phyloP scores from a whole-genome alignment of 257 asterid species.

The Ophiorrhiza pumila region DNA sequence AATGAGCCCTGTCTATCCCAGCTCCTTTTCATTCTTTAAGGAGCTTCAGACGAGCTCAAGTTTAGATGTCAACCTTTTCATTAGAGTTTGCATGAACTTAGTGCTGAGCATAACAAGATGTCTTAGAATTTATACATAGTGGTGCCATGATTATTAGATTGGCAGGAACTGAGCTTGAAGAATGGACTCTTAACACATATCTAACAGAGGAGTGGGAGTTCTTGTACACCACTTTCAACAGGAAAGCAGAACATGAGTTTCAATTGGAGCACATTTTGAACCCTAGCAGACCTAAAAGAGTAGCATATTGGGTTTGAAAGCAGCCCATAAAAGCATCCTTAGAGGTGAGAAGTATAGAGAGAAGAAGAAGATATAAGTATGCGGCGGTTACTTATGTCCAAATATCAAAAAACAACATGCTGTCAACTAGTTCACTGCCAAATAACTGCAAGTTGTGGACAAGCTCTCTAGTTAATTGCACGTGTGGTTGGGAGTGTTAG shows the following conservation, averaged over 20 bases:
- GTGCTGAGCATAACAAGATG: too few species aligned
- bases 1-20: not conserved
- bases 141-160: too few species aligned
- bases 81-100: not conserved
- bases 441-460: too few species aligned
- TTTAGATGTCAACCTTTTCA: not conserved
- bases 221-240: not conserved
- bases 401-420: too few species aligned
- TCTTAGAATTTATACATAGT: too few species aligned
- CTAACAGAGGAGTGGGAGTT: not conserved
- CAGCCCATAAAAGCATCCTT: not conserved
- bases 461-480: too few species aligned
- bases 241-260: not conserved
- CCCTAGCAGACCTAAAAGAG: too few species aligned
- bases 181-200: not conserved
- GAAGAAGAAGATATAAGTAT: not conserved
- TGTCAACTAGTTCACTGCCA: not conserved
- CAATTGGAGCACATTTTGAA: too few species aligned
- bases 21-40: not conserved
- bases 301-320: not conserved
- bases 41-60: not conserved
- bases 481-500: too few species aligned
- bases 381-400: not conserved
- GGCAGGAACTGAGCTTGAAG: too few species aligned
- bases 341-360: not conserved